Percentiles rank a stretch among this genome's conserved stretches.
These are phyloP conservation scores for Neurospora crassa DNA, from an alignment of 2,329 filamentous ascomycete genomes.

Conservation along the genomic window DNA sequence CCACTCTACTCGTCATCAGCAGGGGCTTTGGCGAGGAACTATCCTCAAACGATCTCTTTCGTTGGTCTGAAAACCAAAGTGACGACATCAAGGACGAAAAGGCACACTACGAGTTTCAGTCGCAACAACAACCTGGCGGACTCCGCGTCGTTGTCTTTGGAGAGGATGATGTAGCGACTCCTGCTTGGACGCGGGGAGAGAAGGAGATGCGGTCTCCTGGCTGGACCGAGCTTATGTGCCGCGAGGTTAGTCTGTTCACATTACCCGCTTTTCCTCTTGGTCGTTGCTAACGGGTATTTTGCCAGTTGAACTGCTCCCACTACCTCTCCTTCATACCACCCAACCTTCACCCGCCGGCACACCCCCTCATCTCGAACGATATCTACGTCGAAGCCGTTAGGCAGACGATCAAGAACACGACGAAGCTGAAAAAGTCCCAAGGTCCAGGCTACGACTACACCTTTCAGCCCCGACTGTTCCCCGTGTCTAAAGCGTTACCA, in stretches of 20 bases:
- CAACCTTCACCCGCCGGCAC: slow-evolving; percentile 36
- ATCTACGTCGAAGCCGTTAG: slow-evolving; percentile 40
- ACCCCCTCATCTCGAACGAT: slow-evolving; percentile 43
- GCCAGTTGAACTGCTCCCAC: slow-evolving; percentile 35
- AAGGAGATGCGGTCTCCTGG: slow-evolving; percentile 17
- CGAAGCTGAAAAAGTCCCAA: slow-evolving; percentile 22
- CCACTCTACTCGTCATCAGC: slow-evolving; percentile 17
- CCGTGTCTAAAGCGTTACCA: slow-evolving; percentile 26
- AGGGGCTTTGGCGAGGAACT: slow-evolving; percentile 11
- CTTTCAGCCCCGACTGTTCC: slow-evolving; percentile 33
- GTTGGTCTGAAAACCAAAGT: slow-evolving; percentile 6
- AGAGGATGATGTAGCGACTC: slow-evolving; percentile 36
- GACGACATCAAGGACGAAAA: neutral
- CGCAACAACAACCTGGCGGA: slow-evolving; percentile 17
- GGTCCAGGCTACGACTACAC: slow-evolving; percentile 33
- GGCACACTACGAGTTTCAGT: slow-evolving; percentile 3
- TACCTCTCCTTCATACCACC: slow-evolving; percentile 37
- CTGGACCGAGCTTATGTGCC: slow-evolving; percentile 41
- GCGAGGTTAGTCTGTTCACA: slow-evolving; percentile 27
- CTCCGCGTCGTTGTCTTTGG: slow-evolving; percentile 44
- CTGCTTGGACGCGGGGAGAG: slow-evolving; percentile 17
- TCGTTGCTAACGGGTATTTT: neutral
- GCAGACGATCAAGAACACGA: slow-evolving; percentile 22
- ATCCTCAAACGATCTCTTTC: slow-evolving; percentile 9
- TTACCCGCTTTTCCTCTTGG: neutral